phyloP scores from a whole-genome alignment of 2,329 filamentous ascomycete species.

The Aaosphaeria arxii region DNA sequence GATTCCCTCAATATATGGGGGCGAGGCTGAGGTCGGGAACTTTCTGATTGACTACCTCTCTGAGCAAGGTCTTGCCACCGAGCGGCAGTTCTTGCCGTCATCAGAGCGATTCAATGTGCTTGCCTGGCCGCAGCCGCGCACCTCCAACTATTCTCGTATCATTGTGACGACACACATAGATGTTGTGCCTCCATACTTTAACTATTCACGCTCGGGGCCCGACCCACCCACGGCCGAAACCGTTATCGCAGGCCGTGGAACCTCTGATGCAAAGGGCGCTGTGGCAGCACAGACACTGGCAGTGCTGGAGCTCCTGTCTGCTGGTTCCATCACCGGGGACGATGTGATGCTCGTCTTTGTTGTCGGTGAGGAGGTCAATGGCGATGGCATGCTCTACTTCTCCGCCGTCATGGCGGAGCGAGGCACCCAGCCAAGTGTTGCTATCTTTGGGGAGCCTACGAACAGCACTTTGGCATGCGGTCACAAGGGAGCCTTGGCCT shows the following conservation, averaged over 20 bases:
- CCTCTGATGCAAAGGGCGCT: slow-evolving; percentile 45
- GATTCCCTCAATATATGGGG: slow-evolving; percentile 40
- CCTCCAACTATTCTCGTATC: slow-evolving; percentile 43
- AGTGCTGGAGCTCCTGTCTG: slow-evolving; percentile 41
- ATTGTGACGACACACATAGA: neutral
- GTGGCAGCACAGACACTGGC: neutral
- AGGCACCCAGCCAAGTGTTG: slow-evolving; percentile 18
- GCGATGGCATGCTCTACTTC: slow-evolving; percentile 1
- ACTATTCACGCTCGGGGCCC: neutral
- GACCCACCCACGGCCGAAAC: neutral
- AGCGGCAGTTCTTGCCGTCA: slow-evolving; percentile 37
- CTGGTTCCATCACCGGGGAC: neutral
- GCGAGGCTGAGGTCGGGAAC: slow-evolving; percentile 64
- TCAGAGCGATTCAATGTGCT: slow-evolving; percentile 66
- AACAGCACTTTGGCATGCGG: slow-evolving; percentile 78
- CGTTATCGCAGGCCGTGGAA: neutral
- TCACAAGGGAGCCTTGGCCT: slow-evolving; percentile 72
- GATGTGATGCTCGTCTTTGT: neutral
- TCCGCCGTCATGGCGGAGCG: neutral
- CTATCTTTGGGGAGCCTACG: slow-evolving; percentile 87
- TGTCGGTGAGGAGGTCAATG: slow-evolving; percentile 1
- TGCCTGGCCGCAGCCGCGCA: slow-evolving; percentile 48
- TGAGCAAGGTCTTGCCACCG: neutral
- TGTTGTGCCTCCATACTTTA: neutral
- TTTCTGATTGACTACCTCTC: slow-evolving; percentile 60